These are phyloP conservation scores for Priceomyces melissophilus DNA, from an alignment of 805 yeast genomes.

Conservation along the genomic window DNA sequence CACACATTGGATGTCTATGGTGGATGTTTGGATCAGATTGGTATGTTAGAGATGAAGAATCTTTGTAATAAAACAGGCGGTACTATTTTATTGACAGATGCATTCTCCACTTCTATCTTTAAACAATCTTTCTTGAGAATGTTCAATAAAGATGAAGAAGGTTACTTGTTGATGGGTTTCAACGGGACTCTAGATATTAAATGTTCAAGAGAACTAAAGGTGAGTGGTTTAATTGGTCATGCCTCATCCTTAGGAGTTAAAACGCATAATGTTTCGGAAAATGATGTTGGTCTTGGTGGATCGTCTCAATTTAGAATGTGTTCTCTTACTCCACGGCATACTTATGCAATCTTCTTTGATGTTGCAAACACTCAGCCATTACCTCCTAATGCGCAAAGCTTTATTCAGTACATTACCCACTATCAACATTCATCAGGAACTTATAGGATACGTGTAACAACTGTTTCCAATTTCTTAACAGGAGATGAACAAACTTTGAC, in stretches of 20 bases:
- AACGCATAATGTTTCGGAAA: slow-evolving; percentile 76
- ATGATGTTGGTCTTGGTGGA: slow-evolving; percentile 92
- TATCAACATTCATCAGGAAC: slow-evolving; percentile 96
- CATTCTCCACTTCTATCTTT: slow-evolving; percentile 91
- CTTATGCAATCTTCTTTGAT: slow-evolving; percentile 89
- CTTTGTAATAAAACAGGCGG: slow-evolving; percentile 89
- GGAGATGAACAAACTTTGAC: slow-evolving; percentile 47
- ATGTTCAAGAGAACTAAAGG: slow-evolving; percentile 81
- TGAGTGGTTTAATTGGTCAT: slow-evolving; percentile 92
- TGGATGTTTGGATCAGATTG: slow-evolving; percentile 95
- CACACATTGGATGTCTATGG: slow-evolving; percentile 89
- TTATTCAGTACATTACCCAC: slow-evolving; percentile 82
- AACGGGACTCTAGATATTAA: slow-evolving; percentile 85
- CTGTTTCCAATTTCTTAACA: slow-evolving; percentile 59
- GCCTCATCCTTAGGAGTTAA: slow-evolving; percentile 72
- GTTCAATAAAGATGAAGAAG: slow-evolving; percentile 83
- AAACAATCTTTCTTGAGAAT: slow-evolving; percentile 87
- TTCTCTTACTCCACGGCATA: slow-evolving; percentile 78
- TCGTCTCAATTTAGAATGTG: slow-evolving; percentile 87
- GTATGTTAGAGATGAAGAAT: slow-evolving; percentile 89
- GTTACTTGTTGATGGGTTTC: slow-evolving; percentile 84
- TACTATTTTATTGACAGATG: slow-evolving; percentile 80
- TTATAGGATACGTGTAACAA: slow-evolving; percentile 85
- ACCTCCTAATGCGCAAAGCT: slow-evolving; percentile 47
- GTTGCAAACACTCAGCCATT: slow-evolving; percentile 49